Evolutionary conservation across 331 rosid genomes (phyloP), one percentile per base, ranked within the genome.

Genomic region (Erythrophleum ivorense): DNA sequence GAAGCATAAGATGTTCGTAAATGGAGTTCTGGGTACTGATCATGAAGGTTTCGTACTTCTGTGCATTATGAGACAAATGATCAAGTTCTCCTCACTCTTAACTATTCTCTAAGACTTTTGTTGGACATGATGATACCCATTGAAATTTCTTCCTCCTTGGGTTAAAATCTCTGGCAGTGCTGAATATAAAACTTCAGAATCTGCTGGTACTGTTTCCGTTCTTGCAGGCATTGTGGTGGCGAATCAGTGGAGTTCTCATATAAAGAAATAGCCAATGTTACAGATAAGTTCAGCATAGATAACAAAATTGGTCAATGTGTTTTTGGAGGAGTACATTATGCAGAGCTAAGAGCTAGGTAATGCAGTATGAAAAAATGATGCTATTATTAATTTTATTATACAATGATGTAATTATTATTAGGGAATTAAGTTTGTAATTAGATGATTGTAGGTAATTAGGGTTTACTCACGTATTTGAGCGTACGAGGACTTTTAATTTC

Each of bases 251-350:
- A 92, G 75, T 91, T 94, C 84, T 82, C 97, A 6, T 88, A 82
- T 34, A 87, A 92, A 84, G 96, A 92, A 87, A 94, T 94, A 55
- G 89, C 96, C 62, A 81, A 48, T 54, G 96, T 96, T 12, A 91
- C 97, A 31, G 80, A 89, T 76, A 66, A 92, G 88, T 94, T 94
- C 86, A 94, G 87, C 69, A 15, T 92, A 76, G 90, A 88, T 68
- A 82, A 88, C 52, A 89, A 91, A 87, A 91, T 94, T 66, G 98
- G 97, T 45, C 88, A 91, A 91, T 96, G 97, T 75, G 98, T 36
- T 96, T 92, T 89, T 58, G 98, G 96, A 48, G 86, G 85, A 29
- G 97, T 91, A 64, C 92, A 88, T 78, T 91, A 87, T 82, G 98
- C 5, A 94, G 54, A 49, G 16, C 15, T 18, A 53, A 53, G 59